Evolutionary conservation across 1,284 basidiomycete species (phyloP).

Genomic region (Sparassis latifolia): DNA sequence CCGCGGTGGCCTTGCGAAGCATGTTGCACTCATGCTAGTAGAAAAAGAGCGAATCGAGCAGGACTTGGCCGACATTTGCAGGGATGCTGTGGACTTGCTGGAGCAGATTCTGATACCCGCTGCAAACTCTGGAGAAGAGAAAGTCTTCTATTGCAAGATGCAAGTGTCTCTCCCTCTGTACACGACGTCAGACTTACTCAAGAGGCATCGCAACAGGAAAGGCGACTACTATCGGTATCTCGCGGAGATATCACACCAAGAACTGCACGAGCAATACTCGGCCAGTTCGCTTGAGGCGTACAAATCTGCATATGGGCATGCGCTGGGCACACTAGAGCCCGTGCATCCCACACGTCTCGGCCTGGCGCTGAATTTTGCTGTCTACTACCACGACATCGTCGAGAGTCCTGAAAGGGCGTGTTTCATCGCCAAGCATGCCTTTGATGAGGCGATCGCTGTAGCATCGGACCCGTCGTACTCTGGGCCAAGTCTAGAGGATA

Average conservation of each 20-base stretch:
- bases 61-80: constrained; percentile 50
- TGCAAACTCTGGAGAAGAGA: constrained; percentile 54
- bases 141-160: constrained; percentile 68
- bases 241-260: constrained; percentile 46
- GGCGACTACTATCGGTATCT: constrained; percentile 69
- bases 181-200: no score
- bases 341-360: constrained; percentile 76
- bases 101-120: constrained; percentile 48
- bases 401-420: constrained; percentile 90
- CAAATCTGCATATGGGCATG: constrained; percentile 61
- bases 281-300: constrained; percentile 56
- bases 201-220: constrained; percentile 34
- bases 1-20: constrained; percentile 26
- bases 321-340: constrained; percentile 47
- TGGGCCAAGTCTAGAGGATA: constrained; percentile 48
- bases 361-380: constrained; percentile 92
- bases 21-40: constrained; percentile 41
- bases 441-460: constrained; percentile 57
- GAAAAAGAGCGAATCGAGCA: constrained; percentile 50
- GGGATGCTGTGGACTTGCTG: constrained; percentile 50
- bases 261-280: constrained; percentile 42
- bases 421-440: constrained; percentile 77
- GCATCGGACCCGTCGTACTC: constrained; percentile 30
- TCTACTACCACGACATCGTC: constrained; percentile 95
- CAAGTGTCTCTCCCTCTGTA: constrained; percentile 22